Base-by-base conservation (phyloP, 371 early-diverging fungal genomes). In the Mortierella sp. region DNA sequence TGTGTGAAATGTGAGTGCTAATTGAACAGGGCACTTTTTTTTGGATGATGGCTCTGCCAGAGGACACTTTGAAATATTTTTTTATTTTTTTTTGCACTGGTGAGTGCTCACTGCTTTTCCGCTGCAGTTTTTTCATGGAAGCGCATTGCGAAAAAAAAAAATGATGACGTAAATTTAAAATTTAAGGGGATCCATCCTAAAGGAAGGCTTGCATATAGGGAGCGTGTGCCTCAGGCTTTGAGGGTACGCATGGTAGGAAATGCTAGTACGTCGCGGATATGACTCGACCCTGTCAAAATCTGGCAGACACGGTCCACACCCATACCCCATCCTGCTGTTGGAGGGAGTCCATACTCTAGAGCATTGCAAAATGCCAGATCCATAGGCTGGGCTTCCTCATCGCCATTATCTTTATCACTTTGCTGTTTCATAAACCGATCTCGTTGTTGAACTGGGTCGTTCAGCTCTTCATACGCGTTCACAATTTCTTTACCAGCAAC, bases 401-500 rank as follows among this genome's bases (percentile, higher is more conserved):
- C 78, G 17, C 83, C 79, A 19, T 53, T 59, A 12, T 76, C 83
- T 49, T 78, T 83, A 47, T 80, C 82, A 37, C 64, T 77, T 53
- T 89, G 85, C 68, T 96, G 96, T 59, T 86, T 74, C 49, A 75
- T 82, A 76, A 99, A 99, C 45, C 98, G 86, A 23, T 77, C 88
- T 22, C 97, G 91, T 82, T 99, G 99, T 67, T 98, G 98, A 62
- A 92, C 83, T 1, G 99, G 99, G 83, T 99, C 98, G 78, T 99
- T 99, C 84, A 99, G 89, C 86, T 99, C 99, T 70, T 99, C 98
- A 86, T 99, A 99, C 0, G 99, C 99, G 83, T 99, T 99, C 64
- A 96, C 95, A 40, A 98, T 84, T 82, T 99, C 99, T 64, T 94
- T 95, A n/a, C 91, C 89, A 2, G 88, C 93, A 19, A 98, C 90